Base-by-base conservation (phyloP, 1,139 yeast genomes). In the Blastobotrys petasosporus region DNA sequence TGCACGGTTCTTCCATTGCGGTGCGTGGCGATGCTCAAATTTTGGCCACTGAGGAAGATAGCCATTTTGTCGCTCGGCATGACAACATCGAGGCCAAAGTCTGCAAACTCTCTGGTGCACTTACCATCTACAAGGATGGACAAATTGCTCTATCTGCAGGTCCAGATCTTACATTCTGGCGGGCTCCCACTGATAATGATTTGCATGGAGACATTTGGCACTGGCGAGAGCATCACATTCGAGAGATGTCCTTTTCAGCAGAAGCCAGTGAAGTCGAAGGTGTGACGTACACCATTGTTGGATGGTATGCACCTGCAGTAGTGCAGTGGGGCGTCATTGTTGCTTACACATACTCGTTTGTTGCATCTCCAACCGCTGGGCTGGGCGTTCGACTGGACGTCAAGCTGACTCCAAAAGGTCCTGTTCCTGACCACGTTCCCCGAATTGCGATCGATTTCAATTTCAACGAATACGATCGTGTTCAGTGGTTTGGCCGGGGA, bases 131-230 rank as follows among this genome's bases (percentile, higher is more conserved):
- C 20, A 41, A 47, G 20, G 32, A 41, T 15, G 45, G 45, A 12
- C 32, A 31, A 15, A 15, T 32, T 2, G 23, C 43, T 12, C 28
- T 48, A 12, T 25, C 13, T 7, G 5, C 15, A 2, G 43, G 45
- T 7, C 49, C 50, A 4, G 31, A 34, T 15, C 45, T 56, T 29
- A 57, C 56, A 16, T 47, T 65, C 47, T 67, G 66, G 67, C 55
- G 70, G 44, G 64, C 70, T 4, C 62, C 63, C 17, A 65, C 62
- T 16, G 67, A 65, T 48, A 66, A 66, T 42, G 70, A 66, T 47
- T 41, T 33, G 4, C 49, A 50, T 3, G 51, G 47, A 2, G 49
- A 48, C 7, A 20, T 20, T 4, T 20, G 32, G 28, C 43, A 42
- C 13, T 57, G 61, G 61, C 39, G 37, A 29, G 13, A 41, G 10